These are phyloP conservation scores for Yarrowia sp. DNA, from an alignment of 805 yeast species.

Conservation along the genomic window DNA sequence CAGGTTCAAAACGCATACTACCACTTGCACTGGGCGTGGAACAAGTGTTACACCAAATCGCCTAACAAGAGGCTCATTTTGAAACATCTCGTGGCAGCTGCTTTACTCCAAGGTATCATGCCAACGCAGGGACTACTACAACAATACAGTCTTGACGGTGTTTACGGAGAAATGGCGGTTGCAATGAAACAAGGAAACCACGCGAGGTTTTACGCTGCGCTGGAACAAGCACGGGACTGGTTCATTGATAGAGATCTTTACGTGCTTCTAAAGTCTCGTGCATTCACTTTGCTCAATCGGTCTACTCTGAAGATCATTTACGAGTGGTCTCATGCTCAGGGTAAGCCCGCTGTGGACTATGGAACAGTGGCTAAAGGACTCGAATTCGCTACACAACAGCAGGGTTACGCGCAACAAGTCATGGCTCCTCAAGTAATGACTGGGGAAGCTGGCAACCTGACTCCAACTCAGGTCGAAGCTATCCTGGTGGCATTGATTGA, in stretches of 20 bases:
- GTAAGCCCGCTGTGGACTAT: conserved; percentile 9
- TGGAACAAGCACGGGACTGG: conserved; percentile 47
- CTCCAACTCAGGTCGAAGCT: conserved; percentile 12
- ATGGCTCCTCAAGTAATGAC: not conserved
- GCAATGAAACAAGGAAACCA: conserved; percentile 55
- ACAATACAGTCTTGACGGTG: conserved; percentile 46
- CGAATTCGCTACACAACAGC: not conserved
- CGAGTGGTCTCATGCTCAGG: conserved; percentile 8
- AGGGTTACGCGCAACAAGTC: conserved; percentile 10
- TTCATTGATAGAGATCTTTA: conserved; percentile 45
- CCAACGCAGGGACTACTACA: conserved; percentile 53
- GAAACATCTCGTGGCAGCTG: conserved; percentile 59
- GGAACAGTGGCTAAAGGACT: not conserved
- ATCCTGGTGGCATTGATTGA: conserved; percentile 29
- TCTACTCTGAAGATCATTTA: not conserved
- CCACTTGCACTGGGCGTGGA: conserved; percentile 65
- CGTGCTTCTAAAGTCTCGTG: conserved; percentile 45
- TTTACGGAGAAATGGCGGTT: conserved; percentile 53
- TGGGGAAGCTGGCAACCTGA: not conserved
- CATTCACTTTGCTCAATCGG: conserved; percentile 45
- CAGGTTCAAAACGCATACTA: conserved; percentile 59
- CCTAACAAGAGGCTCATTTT: conserved; percentile 55
- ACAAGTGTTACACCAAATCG: conserved; percentile 50
- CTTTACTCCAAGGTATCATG: conserved; percentile 61
- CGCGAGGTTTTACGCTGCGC: conserved; percentile 46